phyloP scores from a whole-genome alignment of 2,329 filamentous ascomycete genomes.

The Fusarium oxysporum region DNA sequence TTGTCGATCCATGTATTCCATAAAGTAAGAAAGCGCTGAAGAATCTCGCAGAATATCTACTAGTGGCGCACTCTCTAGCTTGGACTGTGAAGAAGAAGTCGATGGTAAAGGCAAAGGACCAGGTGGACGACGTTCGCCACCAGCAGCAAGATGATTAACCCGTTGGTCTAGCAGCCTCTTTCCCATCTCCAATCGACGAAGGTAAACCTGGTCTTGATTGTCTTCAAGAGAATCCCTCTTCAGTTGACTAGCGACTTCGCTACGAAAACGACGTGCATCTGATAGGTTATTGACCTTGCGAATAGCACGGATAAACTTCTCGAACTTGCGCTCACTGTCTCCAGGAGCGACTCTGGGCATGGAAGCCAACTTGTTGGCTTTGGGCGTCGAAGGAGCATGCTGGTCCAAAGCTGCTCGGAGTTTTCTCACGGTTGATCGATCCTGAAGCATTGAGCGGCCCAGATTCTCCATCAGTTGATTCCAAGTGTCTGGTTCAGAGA shows the following conservation, averaged over 20 bases:
- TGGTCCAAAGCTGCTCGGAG: slow-evolving; percentile 92
- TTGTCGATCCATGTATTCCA: slow-evolving; percentile 99
- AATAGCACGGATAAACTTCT: slow-evolving; percentile 91
- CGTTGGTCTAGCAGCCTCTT: slow-evolving; percentile 91
- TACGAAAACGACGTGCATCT: slow-evolving; percentile 91
- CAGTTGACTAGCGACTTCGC: slow-evolving; percentile 90
- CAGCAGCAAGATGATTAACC: slow-evolving; percentile 81
- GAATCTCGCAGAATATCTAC: slow-evolving; percentile 90
- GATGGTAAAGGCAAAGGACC: slow-evolving; percentile 38
- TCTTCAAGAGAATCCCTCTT: slow-evolving; percentile 85
- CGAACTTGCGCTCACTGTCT: slow-evolving; percentile 92
- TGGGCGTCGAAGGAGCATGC: slow-evolving; percentile 86
- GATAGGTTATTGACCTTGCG: slow-evolving; percentile 90
- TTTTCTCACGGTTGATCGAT: slow-evolving; percentile 93
- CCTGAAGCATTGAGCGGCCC: slow-evolving; percentile 88
- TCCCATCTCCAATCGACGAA: slow-evolving; percentile 90
- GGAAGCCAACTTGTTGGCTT: slow-evolving; percentile 69
- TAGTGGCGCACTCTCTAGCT: slow-evolving; percentile 79
- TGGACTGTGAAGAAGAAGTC: slow-evolving; percentile 61
- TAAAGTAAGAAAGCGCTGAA: slow-evolving; percentile 95
- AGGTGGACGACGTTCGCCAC: slow-evolving; percentile 62
- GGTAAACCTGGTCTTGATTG: slow-evolving; percentile 84
- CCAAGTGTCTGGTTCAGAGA: slow-evolving; percentile 96
- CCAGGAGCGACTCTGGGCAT: slow-evolving; percentile 84
- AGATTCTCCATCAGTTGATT: slow-evolving; percentile 95